A percentile compares a stretch with the other conserved stretches of the same genome.
Evolutionary conservation across 495 filamentous ascomycete genomes (phyloP).

Genomic region (Hypoxylon perforatum): DNA sequence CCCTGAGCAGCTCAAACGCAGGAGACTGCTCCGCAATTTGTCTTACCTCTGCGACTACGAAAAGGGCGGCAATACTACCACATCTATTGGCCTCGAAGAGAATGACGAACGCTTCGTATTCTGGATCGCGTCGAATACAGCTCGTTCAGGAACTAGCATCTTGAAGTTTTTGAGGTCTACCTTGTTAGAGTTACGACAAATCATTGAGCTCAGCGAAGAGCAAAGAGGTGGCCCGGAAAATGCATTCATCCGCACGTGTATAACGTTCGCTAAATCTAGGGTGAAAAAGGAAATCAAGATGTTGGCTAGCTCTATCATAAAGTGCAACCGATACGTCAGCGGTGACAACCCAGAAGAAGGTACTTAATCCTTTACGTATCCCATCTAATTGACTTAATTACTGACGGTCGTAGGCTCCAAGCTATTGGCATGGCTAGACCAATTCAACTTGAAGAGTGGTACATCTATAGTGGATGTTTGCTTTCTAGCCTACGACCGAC

Average conservation of each 20-base stretch:
- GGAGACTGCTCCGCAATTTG: slow-evolving; percentile 45
- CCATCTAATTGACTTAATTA: background rate
- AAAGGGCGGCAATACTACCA: slow-evolving; percentile 46
- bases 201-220: background rate
- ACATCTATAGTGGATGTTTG: slow-evolving; percentile 10
- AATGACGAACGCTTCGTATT: slow-evolving; percentile 34
- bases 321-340: background rate
- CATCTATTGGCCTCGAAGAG: slow-evolving; percentile 49
- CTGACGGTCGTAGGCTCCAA: slow-evolving; percentile 15
- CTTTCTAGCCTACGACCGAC: slow-evolving; percentile 16
- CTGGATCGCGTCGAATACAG: slow-evolving; percentile 48
- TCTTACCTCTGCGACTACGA: slow-evolving; percentile 51
- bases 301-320: background rate
- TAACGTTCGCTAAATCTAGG: slow-evolving; percentile 15
- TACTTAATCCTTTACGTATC: background rate
- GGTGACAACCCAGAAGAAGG: background rate
- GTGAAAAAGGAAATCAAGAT: slow-evolving; percentile 31
- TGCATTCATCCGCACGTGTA: slow-evolving; percentile 6
- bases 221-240: background rate
- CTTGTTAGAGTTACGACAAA: background rate
- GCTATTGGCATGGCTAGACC: slow-evolving; percentile 17
- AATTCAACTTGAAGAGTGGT: background rate
- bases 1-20: slow-evolving; percentile 1
- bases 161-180: slow-evolving; percentile 29
- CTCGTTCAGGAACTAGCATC: slow-evolving; percentile 6